Evolutionary conservation across 164 flowering plant genomes (phyloP).

Genomic region (Brasenia schreberi): DNA sequence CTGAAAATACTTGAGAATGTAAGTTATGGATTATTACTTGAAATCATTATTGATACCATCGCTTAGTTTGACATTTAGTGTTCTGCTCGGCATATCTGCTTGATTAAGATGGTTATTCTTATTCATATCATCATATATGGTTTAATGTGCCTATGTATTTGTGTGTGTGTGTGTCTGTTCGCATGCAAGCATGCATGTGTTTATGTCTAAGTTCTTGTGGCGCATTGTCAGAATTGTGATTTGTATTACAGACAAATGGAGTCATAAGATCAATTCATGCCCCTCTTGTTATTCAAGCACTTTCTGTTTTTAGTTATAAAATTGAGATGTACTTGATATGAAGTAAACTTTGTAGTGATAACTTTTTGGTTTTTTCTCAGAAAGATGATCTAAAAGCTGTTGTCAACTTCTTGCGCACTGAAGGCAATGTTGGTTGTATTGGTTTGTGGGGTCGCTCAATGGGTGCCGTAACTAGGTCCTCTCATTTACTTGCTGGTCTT

Average conservation of each 20-base stretch:
- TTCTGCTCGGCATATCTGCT: no score
- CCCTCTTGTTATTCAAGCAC: not conserved
- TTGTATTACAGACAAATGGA: not conserved
- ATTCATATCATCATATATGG: no score
- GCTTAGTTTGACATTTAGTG: no score
- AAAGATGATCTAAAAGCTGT: conserved; percentile 90
- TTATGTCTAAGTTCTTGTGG: no score
- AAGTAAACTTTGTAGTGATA: not conserved
- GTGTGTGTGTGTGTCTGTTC: no score
- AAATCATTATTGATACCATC: no score
- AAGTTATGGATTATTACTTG: no score
- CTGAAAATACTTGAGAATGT: no score
- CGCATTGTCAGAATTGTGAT: no score
- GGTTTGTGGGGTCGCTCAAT: conserved; percentile 99
- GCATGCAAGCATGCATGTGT: no score
- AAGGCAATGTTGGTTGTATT: conserved; percentile 78
- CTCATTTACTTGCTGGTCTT: conserved; percentile 4
- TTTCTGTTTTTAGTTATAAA: conserved; percentile 2
- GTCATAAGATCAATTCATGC: not conserved
- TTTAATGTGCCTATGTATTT: no score
- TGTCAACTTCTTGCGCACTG: conserved; percentile 64
- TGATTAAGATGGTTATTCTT: no score
- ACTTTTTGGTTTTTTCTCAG: conserved; percentile 29
- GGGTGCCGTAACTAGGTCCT: conserved; percentile 97
- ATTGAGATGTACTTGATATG: not conserved